phyloP scores from a whole-genome alignment of 2,329 filamentous ascomycete genomes.

The Verticillium zaregamsianum region DNA sequence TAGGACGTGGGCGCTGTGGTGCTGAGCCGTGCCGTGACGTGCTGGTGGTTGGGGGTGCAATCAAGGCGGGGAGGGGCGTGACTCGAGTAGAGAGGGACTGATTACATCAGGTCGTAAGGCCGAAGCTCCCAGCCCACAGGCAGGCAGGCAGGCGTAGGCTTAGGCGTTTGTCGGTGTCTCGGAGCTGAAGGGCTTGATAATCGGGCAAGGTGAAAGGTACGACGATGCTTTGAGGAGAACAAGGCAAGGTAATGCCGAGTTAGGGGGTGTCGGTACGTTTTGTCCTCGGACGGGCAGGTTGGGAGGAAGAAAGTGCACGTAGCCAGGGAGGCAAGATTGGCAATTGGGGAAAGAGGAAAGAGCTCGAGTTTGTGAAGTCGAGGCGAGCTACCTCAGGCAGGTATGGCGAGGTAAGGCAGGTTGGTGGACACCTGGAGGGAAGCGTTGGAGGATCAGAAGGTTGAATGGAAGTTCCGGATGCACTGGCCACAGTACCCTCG shows the following conservation, averaged over 20 bases:
- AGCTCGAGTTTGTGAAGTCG: background rate
- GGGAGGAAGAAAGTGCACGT: background rate
- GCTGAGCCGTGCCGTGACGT: background rate
- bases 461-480: background rate
- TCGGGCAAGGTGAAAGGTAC: background rate
- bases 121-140: background rate
- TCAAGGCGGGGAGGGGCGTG: slow-evolving; percentile 9
- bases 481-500: background rate
- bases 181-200: background rate
- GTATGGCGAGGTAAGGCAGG: background rate
- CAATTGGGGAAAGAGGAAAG: background rate
- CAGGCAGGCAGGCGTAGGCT: background rate
- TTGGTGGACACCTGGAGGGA: background rate
- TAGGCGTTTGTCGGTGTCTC: background rate
- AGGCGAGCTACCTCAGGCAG: background rate
- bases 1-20: background rate
- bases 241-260: background rate
- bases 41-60: slow-evolving; percentile 3
- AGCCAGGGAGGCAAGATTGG: background rate
- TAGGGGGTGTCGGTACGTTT: background rate
- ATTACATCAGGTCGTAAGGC: slow-evolving; percentile 6
- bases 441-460: background rate
- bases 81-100: background rate
- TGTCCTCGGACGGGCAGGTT: too few relatives aligned
- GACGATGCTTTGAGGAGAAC: background rate